Conservation (phyloP, 148 eudicot species). For the Amaranthus cruentus region DNA sequence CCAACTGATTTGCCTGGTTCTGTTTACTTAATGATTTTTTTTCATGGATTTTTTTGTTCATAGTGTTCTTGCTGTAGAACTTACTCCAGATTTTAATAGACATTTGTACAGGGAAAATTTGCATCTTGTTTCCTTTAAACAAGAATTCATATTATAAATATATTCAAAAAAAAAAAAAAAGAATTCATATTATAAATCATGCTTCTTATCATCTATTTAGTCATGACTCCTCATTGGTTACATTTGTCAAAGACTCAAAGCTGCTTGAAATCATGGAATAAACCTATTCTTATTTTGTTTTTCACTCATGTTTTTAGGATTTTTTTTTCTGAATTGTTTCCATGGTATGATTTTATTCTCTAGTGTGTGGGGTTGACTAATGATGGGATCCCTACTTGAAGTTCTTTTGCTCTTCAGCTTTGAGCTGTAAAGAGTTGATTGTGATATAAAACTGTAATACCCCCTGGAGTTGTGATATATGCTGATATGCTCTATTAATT, state of each 20-base stretch:
- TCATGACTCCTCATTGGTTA: too few relatives aligned
- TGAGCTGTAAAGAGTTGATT: neutral
- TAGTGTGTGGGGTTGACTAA: neutral
- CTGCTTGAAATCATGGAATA: too few relatives aligned
- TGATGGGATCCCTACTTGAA: neutral
- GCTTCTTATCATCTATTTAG: too few relatives aligned
- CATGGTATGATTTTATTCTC: neutral
- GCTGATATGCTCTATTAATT: conserved; percentile 7
- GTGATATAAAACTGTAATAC: neutral
- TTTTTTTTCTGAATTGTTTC: neutral
- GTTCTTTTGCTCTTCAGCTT: neutral
- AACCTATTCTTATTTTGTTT: too few relatives aligned
- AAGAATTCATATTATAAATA: too few relatives aligned
- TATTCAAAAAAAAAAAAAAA: too few relatives aligned
- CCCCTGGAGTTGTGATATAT: neutral
- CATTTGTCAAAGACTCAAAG: too few relatives aligned
- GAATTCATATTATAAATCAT: too few relatives aligned
- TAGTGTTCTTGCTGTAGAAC: neutral
- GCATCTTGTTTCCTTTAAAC: neutral
- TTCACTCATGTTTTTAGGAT: too few relatives aligned
- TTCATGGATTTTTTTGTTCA: neutral
- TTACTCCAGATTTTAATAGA: neutral
- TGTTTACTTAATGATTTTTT: neutral
- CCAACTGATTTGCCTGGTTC: neutral
- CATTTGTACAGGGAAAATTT: neutral